A percentile compares a stretch with the other conserved stretches of the same genome.
Evolutionary conservation across 345 rosid genomes (phyloP).

Genomic region (Brassica napus): DNA sequence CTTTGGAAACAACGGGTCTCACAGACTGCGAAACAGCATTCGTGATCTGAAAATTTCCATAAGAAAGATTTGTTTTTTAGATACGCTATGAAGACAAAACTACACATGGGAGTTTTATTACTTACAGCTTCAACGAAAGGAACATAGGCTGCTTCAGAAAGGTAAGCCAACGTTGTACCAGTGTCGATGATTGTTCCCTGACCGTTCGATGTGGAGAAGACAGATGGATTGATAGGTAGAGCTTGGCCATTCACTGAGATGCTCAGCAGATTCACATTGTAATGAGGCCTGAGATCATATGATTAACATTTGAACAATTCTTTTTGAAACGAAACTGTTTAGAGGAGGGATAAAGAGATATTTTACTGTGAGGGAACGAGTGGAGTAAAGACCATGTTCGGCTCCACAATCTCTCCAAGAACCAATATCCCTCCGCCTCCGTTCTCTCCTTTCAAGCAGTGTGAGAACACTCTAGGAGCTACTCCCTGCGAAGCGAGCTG

Average conservation of each 20-base stretch:
- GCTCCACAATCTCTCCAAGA: slow-evolving; percentile 92
- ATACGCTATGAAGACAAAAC: neutral
- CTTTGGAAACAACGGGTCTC: slow-evolving; percentile 58
- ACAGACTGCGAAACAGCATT: slow-evolving; percentile 57
- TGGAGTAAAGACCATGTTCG: slow-evolving; percentile 73
- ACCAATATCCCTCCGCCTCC: slow-evolving; percentile 90
- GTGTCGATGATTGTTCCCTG: slow-evolving; percentile 92
- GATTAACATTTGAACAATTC: neutral
- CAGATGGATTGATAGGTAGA: slow-evolving; percentile 66
- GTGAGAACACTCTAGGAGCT: slow-evolving; percentile 87
- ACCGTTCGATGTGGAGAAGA: slow-evolving; percentile 65
- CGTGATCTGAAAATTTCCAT: slow-evolving; percentile 56
- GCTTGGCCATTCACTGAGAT: slow-evolving; percentile 72
- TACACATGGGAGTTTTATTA: neutral
- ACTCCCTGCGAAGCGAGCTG: slow-evolving; percentile 84
- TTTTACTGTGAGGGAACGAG: slow-evolving; percentile 76
- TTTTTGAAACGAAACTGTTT: neutral
- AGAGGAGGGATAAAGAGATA: neutral
- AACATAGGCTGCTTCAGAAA: slow-evolving; percentile 73
- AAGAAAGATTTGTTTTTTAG: slow-evolving; percentile 5
- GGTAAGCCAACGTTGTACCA: slow-evolving; percentile 96
- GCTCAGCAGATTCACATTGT: slow-evolving; percentile 86
- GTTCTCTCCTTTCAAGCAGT: slow-evolving; percentile 81
- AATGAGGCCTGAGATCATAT: slow-evolving; percentile 67
- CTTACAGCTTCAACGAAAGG: slow-evolving; percentile 78